Percentiles rank a stretch among this genome's conserved stretches.
Evolutionary conservation across 257 asterid species (phyloP).

Genomic region (Capsicum pubescens): DNA sequence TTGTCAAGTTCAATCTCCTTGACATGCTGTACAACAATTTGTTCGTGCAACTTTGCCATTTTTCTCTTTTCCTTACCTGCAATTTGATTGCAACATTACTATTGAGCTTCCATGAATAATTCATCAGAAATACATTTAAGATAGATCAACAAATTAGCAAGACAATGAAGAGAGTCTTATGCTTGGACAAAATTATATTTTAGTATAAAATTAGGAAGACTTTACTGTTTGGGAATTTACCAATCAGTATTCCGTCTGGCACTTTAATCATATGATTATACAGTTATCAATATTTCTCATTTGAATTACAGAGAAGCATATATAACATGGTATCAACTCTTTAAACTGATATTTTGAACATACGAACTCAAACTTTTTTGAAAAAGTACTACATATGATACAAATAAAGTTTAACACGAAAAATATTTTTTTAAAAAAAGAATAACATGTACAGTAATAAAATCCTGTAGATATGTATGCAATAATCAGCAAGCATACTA

Average conservation of each 20-base stretch:
- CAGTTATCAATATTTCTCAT: no score
- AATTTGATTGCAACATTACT: not conserved
- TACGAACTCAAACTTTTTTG: no score
- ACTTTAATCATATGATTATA: no score
- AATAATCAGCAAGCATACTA: not conserved
- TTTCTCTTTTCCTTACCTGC: constrained; percentile 81
- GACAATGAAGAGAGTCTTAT: not conserved
- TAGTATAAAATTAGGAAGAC: no score
- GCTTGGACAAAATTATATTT: no score
- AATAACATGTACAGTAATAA: not conserved
- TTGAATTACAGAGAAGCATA: no score
- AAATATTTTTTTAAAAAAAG: not conserved
- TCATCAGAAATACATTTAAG: not conserved
- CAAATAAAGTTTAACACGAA: not conserved
- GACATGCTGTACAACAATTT: constrained; percentile 90
- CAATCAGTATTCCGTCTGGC: no score
- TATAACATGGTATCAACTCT: no score
- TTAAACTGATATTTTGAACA: no score
- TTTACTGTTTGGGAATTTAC: no score
- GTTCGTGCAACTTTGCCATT: constrained; percentile 71
- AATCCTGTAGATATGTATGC: not conserved
- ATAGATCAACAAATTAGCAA: not conserved
- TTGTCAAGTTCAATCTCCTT: constrained; percentile 93
- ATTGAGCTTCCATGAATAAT: not conserved
- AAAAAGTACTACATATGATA: not conserved